Evolutionary conservation across 352 stramenopile genomes (phyloP), one percentile per base, ranked within the genome.

Genomic region (Blastocystis sp.): DNA sequence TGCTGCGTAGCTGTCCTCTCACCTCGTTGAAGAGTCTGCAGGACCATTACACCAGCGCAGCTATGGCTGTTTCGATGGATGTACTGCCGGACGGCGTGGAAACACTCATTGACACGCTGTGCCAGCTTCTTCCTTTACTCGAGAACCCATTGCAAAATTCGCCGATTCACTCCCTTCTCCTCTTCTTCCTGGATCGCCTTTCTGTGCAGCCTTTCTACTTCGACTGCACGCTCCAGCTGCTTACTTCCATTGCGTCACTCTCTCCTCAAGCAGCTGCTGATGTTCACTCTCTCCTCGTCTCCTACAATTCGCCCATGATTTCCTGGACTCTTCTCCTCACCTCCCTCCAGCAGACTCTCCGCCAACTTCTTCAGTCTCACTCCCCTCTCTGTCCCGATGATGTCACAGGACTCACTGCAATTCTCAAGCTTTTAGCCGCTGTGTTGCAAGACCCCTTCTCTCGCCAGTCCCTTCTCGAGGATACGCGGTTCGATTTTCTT

Each of bases 71-170:
- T 3, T 24, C 73, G 20, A 39, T 30, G 2, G 45, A 30, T 3
- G 11, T n/a, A 6, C 26, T 65, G 20, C 73, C 73, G 4, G 73
- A 85, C 24, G 73, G 73, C 24, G 59, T 66, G 39, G 73, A 85
- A 30, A 20, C 50, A 4, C 73, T 85, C 2, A 34, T 47, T 24
- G 37, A 53, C 13, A 26, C 47, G 11, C 53, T 85, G 7, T 66
- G n/a, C n/a, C 34, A 9, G 3, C 9, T 69, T 20, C 34, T 85
- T 0, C 30, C 53, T 18, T 47, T 30, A 3, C 54, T 64, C 20
- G 2, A 37, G 2, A 5, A n/a, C 4, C 47, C 73, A 11, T 50
- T 53, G 30, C 55, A 37, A 39, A 24, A 45, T 16, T 9, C 54
- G 2, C 43, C 56, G 34, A n/a, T 85, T 24, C 50, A 68, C 13